phyloP scores from a whole-genome alignment of 176 grass and related monocot genomes.

The Bolboschoenus planiculmis region DNA sequence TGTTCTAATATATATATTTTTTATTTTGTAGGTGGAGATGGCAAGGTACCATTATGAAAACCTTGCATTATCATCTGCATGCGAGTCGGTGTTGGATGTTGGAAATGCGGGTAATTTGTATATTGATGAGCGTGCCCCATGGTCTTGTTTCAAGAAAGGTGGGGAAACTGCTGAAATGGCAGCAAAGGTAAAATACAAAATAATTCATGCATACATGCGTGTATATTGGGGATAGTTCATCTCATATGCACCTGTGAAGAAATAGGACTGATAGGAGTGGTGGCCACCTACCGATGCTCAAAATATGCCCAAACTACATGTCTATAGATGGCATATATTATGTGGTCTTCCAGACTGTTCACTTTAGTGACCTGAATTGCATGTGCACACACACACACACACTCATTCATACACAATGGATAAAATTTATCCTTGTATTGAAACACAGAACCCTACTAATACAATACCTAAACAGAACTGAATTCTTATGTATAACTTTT shows the following conservation, averaged over 20 bases:
- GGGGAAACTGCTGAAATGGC: constrained; percentile 69
- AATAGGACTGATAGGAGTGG: background rate
- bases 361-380: background rate
- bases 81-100: constrained; percentile 75
- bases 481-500: background rate
- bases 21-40: constrained; percentile 49
- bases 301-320: background rate
- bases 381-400: background rate
- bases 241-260: background rate
- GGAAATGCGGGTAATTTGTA: constrained; percentile 81
- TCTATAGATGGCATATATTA: background rate
- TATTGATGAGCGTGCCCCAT: constrained; percentile 76
- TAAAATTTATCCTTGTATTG: background rate
- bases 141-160: constrained; percentile 95
- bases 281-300: background rate
- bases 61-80: constrained; percentile 79
- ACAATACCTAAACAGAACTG: background rate
- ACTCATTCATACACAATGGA: background rate
- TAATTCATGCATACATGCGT: background rate
- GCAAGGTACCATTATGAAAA: constrained; percentile 64
- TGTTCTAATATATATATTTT: too few relatives aligned
- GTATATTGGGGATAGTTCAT: background rate
- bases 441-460: background rate
- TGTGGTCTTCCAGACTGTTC: background rate
- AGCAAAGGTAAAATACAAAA: constrained; percentile 55